These are phyloP conservation scores for Globisporangium uncinulatum DNA, from an alignment of 352 stramenopile genomes.

Conservation along the genomic window DNA sequence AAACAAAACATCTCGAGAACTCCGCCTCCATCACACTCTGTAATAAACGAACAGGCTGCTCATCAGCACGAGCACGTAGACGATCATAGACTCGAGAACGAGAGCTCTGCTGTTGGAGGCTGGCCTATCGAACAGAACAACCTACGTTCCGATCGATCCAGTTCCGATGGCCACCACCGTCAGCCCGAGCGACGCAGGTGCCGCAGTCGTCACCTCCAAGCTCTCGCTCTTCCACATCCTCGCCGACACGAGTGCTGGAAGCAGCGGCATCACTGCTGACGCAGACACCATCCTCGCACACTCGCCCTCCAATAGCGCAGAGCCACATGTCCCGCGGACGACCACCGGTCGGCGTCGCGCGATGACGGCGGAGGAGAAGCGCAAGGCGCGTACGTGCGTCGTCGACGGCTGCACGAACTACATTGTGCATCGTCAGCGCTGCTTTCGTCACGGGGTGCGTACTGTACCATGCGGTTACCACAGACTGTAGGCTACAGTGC, in stretches of 20 bases:
- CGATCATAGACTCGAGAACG: too few species aligned
- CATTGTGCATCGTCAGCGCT: slow-evolving; percentile 39
- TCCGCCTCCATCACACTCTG: too few species aligned
- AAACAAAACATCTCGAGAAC: too few species aligned
- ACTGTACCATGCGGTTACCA: too few species aligned
- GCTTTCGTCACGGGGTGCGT: slow-evolving; percentile 30
- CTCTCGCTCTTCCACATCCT: not conserved
- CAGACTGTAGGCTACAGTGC: too few species aligned
- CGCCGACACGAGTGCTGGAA: not conserved
- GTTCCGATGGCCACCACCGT: not conserved
- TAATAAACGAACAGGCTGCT: too few species aligned
- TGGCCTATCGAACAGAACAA: too few species aligned
- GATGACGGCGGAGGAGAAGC: slow-evolving; percentile 27
- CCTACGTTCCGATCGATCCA: not conserved
- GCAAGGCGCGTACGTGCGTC: slow-evolving; percentile 25
- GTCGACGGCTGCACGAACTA: slow-evolving; percentile 39
- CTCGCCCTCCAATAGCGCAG: not conserved
- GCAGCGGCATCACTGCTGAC: not conserved
- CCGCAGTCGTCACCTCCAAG: slow-evolving; percentile 23
- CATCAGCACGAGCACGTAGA: too few species aligned
- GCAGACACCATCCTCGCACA: not conserved
- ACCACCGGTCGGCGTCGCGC: not conserved
- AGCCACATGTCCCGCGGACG: not conserved
- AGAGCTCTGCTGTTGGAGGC: too few species aligned
- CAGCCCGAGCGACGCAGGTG: slow-evolving; percentile 38